Percentiles rank a stretch among this genome's conserved stretches.
These are phyloP conservation scores for Russula brevipes DNA, from an alignment of 768 basidiomycete species.

Conservation along the genomic window DNA sequence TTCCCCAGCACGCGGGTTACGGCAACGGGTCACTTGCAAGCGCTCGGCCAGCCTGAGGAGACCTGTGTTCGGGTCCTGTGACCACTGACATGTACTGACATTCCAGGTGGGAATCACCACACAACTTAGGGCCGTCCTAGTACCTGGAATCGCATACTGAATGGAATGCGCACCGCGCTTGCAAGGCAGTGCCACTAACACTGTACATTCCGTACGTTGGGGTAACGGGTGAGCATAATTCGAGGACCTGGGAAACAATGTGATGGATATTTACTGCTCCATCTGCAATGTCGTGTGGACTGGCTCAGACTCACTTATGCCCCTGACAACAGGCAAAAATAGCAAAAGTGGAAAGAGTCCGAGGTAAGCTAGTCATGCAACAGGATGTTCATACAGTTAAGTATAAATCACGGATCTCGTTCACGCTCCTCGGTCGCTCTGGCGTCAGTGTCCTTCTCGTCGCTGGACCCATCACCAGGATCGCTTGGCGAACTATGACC, in stretches of 20 bases:
- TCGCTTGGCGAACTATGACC: slow-evolving; percentile 22
- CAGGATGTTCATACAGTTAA: slow-evolving; percentile 16
- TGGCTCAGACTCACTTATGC: neutral
- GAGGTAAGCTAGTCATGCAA: slow-evolving; percentile 2
- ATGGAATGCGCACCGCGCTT: neutral
- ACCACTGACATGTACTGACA: too few relatives aligned
- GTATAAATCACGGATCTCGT: slow-evolving; percentile 21
- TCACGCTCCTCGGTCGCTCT: slow-evolving; percentile 5
- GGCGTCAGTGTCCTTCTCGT: slow-evolving; percentile 17
- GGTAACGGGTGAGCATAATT: neutral
- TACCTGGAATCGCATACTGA: neutral
- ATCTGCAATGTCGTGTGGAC: neutral
- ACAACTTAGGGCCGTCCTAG: neutral
- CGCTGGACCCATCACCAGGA: slow-evolving; percentile 15
- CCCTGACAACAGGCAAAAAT: neutral
- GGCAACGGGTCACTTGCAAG: neutral
- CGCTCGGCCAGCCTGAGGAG: neutral
- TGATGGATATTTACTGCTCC: neutral
- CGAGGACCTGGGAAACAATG: neutral
- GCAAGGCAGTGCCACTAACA: neutral
- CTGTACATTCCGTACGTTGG: neutral
- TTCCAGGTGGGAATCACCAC: neutral
- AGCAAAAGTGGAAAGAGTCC: neutral
- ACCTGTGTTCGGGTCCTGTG: neutral
- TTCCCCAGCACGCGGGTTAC: neutral